Evolutionary conservation across 768 basidiomycete genomes (phyloP), one percentile per base, ranked within the genome.

Genomic region (Saitozyma podzolica): DNA sequence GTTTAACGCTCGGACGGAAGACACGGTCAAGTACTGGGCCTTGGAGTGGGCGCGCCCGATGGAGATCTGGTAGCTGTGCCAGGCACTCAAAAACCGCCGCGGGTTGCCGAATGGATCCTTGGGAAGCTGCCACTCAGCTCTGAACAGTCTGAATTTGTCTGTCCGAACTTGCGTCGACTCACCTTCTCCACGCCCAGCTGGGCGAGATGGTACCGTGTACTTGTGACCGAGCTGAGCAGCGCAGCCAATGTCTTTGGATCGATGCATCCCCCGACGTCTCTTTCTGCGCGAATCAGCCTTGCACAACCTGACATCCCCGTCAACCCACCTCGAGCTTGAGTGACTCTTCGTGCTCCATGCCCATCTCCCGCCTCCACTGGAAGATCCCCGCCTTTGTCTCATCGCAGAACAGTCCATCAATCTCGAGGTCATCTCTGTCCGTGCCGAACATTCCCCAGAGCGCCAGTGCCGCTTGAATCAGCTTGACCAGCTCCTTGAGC

Each of bases 261-360:
- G n/a, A 76, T 76, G 54, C 74, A 75, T 8, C 74, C 72, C 74
- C 72, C n/a, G 62, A 66, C 0, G 72, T 73, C 55, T 75, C 72
- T 70, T 76, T 73, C 74, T 76, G 55, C 50, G 17, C 9, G 20
- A 50, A 41, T 29, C 20, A 19, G 47, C 4, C 37, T 29, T 54
- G 55, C 45, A 17, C 2, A 11, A 11, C 3, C 45, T 8, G 41
- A 39, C 17, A 57, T 43, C 43, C 29, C 1, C 13, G 37, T 11
- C 42, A 10, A 58, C 70, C 58, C 58, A 73, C 70, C 65, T 73
- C 72, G 9, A 73, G 56, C 56, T 69, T 69, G 58, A 73, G 40
- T 0, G 59, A 64, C 47, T 75, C 74, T 51, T 75, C 74, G 58
- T 68, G 64, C 48, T 73, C 74, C 72, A 75, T 75, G 4, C 74